phyloP scores from a whole-genome alignment of 1,284 basidiomycete genomes.

The Tilletia indica region DNA sequence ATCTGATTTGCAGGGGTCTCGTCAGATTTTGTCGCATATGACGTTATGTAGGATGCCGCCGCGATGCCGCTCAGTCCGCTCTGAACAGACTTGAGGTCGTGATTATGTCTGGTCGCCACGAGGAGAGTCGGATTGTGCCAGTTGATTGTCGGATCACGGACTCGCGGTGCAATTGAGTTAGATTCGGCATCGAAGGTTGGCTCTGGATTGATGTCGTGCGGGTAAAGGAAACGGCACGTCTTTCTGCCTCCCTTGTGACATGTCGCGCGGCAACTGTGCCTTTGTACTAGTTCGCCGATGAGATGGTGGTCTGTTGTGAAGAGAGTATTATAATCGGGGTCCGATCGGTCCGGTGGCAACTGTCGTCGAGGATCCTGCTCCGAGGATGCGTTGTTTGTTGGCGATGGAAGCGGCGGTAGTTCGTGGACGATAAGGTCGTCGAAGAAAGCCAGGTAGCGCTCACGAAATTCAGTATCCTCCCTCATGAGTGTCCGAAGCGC shows the following conservation, averaged over 20 bases:
- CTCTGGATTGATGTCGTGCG: background rate
- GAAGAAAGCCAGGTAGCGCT: background rate
- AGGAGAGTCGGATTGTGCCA: background rate
- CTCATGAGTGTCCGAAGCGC: background rate
- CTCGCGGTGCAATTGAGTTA: background rate
- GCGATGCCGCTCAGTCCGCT: too few relatives aligned
- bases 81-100: too few relatives aligned
- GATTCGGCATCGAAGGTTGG: background rate
- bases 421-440: background rate
- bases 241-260: background rate
- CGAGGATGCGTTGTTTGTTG: too few relatives aligned
- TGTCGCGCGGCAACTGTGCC: background rate
- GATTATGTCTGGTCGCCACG: background rate
- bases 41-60: too few relatives aligned
- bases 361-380: background rate
- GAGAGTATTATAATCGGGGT: too few relatives aligned
- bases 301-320: too few relatives aligned
- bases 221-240: background rate
- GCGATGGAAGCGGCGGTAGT: too few relatives aligned
- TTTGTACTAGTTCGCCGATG: background rate
- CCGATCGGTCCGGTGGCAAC: background rate
- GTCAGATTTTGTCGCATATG: too few relatives aligned
- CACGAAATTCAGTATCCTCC: background rate
- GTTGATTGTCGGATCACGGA: background rate
- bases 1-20: too few relatives aligned